Evolutionary conservation across 2,329 filamentous ascomycete species (phyloP), one percentile per base, ranked within the genome.

Genomic region (Claviceps arundinis): DNA sequence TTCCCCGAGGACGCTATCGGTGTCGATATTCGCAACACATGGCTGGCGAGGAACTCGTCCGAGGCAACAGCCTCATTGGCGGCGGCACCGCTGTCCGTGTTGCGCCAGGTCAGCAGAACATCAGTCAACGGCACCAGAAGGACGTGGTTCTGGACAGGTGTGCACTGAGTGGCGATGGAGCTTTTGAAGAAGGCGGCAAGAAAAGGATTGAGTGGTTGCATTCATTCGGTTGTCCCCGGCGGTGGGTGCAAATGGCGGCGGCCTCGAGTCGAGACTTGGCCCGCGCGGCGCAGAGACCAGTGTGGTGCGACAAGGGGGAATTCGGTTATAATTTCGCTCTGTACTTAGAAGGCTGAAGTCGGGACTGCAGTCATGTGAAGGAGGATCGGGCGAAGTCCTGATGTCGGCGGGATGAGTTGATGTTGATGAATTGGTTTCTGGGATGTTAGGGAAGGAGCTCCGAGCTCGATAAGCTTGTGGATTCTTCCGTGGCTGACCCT

Each of bases 181-280:
- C 89, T 97, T 76, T 89, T 89, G 80, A 96, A 96, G 82, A 98
- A 97, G 78, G 91, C 89, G 77, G 87, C 85, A 70, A 98, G 80
- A 73, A 96, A 97, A 69, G 93, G 93, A 74, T 98, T 98, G 83
- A 97, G 80, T 75, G 93, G 89, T 84, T 90, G 90, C 90, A 95
- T 95, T 70, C 68, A 70, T 64, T 68, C 68, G 66, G 60, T 64
- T 66, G 41, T 62, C 56, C 52, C 54, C 51, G 52, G 52, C 57
- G 57, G 60, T 53, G 52, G 57, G 59, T 52, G 61, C 58, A 57
- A 60, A 57, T 53, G 54, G 60, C 57, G 54, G 62, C 63, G 61
- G 60, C 59, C 59, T 56, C 58, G 50, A 56, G 55, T 54, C 55
- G 58, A 54, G 56, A 57, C 44, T 50, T 53, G 48, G 42, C 38